Conservation (phyloP, 2,329 filamentous ascomycete species). For the Diaporthe batatas region DNA sequence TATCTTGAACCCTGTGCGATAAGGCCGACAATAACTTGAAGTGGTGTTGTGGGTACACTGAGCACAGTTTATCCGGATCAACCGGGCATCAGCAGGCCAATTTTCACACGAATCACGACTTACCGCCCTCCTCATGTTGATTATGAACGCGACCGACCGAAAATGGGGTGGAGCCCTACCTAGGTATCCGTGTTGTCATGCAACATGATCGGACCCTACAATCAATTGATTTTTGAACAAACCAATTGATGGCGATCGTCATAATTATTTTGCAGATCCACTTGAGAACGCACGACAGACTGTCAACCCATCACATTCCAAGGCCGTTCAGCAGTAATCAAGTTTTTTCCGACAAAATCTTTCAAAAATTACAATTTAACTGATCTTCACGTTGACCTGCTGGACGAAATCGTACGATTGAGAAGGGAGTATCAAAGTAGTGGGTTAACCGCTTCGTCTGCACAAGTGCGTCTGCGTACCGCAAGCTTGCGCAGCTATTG, state of each 20-base stretch:
- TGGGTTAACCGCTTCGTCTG: background rate
- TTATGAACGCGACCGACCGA: background rate
- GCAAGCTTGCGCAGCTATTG: background rate
- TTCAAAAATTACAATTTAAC: background rate
- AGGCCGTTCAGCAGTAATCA: background rate
- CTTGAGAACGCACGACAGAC: background rate
- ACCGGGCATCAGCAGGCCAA: conserved; percentile 5
- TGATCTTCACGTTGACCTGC: background rate
- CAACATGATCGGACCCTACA: background rate
- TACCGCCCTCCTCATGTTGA: background rate
- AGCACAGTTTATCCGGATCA: background rate
- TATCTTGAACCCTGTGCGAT: background rate
- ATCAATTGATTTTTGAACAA: background rate
- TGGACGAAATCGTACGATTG: background rate
- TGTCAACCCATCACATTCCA: background rate
- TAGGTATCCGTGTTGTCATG: background rate
- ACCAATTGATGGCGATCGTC: conserved; percentile 5
- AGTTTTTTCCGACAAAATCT: background rate
- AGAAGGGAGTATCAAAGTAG: background rate
- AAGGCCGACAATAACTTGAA: background rate
- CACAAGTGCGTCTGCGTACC: background rate
- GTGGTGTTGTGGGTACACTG: background rate
- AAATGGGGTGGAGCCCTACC: background rate
- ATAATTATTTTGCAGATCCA: background rate
- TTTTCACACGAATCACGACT: conserved; percentile 8